Evolutionary conservation across 805 yeast genomes (phyloP).

Genomic region (Cyberlindnera bimundalis): DNA sequence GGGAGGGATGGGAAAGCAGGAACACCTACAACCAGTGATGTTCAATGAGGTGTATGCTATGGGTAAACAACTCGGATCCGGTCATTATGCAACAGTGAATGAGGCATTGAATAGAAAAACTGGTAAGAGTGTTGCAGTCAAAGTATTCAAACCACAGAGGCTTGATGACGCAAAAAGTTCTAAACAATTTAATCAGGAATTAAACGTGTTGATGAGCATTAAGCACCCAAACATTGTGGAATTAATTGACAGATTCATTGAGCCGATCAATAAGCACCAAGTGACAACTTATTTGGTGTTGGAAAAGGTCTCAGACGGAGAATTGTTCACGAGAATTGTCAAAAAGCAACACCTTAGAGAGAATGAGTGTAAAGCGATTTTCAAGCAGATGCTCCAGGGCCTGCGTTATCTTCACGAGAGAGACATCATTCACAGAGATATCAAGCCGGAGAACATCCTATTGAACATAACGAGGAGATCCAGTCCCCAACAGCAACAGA

Average conservation of each 20-base stretch:
- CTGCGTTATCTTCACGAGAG: slow-evolving; percentile 61
- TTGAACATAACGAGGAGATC: slow-evolving; percentile 45
- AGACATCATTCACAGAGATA: slow-evolving; percentile 74
- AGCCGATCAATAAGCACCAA: slow-evolving; percentile 44
- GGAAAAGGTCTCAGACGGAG: slow-evolving; percentile 74
- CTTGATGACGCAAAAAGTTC: slow-evolving; percentile 38
- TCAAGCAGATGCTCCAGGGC: slow-evolving; percentile 64
- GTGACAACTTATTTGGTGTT: slow-evolving; percentile 55
- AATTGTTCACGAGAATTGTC: slow-evolving; percentile 68
- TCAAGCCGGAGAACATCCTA: slow-evolving; percentile 75
- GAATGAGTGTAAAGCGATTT: slow-evolving; percentile 58
- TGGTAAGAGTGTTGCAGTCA: slow-evolving; percentile 67
- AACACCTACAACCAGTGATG: slow-evolving; percentile 27
- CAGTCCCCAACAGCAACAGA: slow-evolving; percentile 25
- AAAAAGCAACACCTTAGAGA: slow-evolving; percentile 58
- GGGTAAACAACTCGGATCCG: slow-evolving; percentile 65
- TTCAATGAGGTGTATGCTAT: slow-evolving; percentile 50
- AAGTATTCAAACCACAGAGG: slow-evolving; percentile 61
- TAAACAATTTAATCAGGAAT: slow-evolving; percentile 56
- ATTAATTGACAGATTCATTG: slow-evolving; percentile 56
- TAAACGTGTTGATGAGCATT: slow-evolving; percentile 59
- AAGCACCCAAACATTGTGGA: slow-evolving; percentile 71
- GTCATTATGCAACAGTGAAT: slow-evolving; percentile 80
- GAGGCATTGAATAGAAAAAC: slow-evolving; percentile 57
- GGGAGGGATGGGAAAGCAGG: neutral